Conservation (phyloP, 129 eudicot species). For the Centrapalus pauciflorus region DNA sequence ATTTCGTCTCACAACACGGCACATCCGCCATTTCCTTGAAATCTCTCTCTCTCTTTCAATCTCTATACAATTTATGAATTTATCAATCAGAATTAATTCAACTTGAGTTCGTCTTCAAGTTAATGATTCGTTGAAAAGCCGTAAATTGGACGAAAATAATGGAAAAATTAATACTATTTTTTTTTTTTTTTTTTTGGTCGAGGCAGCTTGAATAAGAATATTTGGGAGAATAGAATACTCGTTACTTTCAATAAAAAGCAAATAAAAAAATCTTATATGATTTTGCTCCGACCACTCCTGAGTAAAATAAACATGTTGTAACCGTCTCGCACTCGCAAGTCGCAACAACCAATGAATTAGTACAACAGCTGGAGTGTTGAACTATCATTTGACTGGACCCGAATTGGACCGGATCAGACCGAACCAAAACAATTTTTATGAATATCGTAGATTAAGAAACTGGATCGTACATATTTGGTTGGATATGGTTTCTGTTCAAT, state of each 20-base stretch:
- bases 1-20: slow-evolving; percentile 55
- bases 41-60: slow-evolving; percentile 1
- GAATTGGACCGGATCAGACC: too few relatives aligned
- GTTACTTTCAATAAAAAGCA: slow-evolving; percentile 12
- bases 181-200: too few relatives aligned
- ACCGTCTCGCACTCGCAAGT: too few relatives aligned
- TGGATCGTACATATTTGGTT: too few relatives aligned
- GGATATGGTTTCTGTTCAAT: too few relatives aligned
- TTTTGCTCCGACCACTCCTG: slow-evolving; percentile 11
- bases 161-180: not conserved
- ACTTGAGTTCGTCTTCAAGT: not conserved
- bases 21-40: slow-evolving; percentile 39
- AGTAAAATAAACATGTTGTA: slow-evolving; percentile 14
- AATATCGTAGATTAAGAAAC: too few relatives aligned
- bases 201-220: slow-evolving; percentile 21
- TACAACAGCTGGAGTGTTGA: too few relatives aligned
- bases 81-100: not conserved
- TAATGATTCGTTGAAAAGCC: slow-evolving; percentile 12
- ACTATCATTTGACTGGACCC: too few relatives aligned
- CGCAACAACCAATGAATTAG: too few relatives aligned
- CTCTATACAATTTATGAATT: not conserved
- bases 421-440: too few relatives aligned
- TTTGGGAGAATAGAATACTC: slow-evolving; percentile 20
- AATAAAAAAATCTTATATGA: too few relatives aligned
- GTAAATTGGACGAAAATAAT: slow-evolving; percentile 8